Evolutionary conservation across 2,329 filamentous ascomycete genomes (phyloP), one percentile per base, ranked within the genome.

Genomic region (Thyridium curvatum): DNA sequence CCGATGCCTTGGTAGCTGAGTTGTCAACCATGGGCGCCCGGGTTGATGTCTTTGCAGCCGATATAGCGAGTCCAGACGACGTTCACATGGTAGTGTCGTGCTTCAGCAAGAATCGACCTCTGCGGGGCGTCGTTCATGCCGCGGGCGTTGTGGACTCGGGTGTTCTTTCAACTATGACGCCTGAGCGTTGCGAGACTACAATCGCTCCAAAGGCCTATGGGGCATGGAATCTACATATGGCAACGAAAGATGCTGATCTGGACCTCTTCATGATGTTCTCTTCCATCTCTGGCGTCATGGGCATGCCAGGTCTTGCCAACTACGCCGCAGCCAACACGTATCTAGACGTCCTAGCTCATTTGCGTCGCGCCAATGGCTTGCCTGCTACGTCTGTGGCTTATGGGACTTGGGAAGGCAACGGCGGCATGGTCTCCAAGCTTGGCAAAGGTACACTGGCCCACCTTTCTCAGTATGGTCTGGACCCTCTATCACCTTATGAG

Each of bases 281-380:
- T 13, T 60, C 56, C 18, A 38, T 53, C 10, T 44, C 46, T 2
- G 48, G 48, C 12, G 46, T 61, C 12, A 43, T 62, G 4, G 65
- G 60, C 8, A 53, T 58, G 15, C 43, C 51, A 2, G 57, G 52
- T 0, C 66, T 69, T 42, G 54, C 56, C 35, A 68, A 62, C 43
- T 65, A 72, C 44, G 50, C 57, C 4, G 58, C 61, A 1, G 64
- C 56, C 13, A 69, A 66, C 44, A 54, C 58, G 9, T 71, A 61
- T 49, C 47, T 66, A 28, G 60, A 68, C 29, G 50, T 58, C 4
- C 58, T 70, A 18, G 59, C 55, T 4, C 55, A 58, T 13, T 62
- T 61, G 37, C 59, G 67, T 10, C 44, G 52, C 4, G 39, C 40
- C 1, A 46, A 47, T 3, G 63, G 62, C 3, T 52, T 69, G 6